A percentile compares a stretch with the other conserved stretches of the same genome.
Conservation (phyloP, 805 yeast species). For the Hanseniaspora clermontiae region DNA sequence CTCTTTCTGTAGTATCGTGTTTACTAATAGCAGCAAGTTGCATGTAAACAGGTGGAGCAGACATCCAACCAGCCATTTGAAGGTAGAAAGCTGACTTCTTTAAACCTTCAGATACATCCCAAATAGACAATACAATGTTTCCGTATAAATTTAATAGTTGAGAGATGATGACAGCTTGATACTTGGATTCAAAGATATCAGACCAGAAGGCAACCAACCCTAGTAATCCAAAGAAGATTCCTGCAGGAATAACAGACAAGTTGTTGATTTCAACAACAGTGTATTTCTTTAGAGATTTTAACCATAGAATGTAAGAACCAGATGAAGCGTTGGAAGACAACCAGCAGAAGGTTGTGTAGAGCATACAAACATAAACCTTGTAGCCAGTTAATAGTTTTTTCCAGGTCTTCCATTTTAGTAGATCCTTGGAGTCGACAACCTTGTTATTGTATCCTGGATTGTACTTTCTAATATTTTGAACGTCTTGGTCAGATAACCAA, state of each 20-base stretch:
- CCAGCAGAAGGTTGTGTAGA: constrained; percentile 47
- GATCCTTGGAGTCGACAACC: constrained; percentile 26
- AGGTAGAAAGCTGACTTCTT: constrained; percentile 51
- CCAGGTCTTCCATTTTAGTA: constrained; percentile 40
- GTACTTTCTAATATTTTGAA: constrained; percentile 35
- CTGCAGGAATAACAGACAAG: constrained; percentile 43
- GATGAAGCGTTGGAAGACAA: constrained; percentile 41
- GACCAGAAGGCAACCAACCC: constrained; percentile 27
- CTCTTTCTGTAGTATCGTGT: constrained; percentile 40
- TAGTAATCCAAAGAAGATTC: constrained; percentile 36
- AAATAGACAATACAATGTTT: constrained; percentile 40
- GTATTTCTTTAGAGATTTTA: constrained; percentile 31
- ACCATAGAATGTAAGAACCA: constrained; percentile 45
- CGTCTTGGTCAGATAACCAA: constrained; percentile 45
- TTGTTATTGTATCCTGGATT: constrained; percentile 12
- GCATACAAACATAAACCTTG: constrained; percentile 43
- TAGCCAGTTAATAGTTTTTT: constrained; percentile 39
- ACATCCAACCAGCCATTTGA: constrained; percentile 47
- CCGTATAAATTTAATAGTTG: constrained; percentile 43
- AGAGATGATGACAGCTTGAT: constrained; percentile 42
- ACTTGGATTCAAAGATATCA: constrained; percentile 41
- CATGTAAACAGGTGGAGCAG: constrained; percentile 46
- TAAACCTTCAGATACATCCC: constrained; percentile 41
- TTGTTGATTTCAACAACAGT: constrained; percentile 34
- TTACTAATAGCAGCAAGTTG: constrained; percentile 50